A percentile compares a stretch with the other conserved stretches of the same genome.
Evolutionary conservation across 1,284 basidiomycete species (phyloP).

Genomic region (Cutaneotrichosporon cutaneum): DNA sequence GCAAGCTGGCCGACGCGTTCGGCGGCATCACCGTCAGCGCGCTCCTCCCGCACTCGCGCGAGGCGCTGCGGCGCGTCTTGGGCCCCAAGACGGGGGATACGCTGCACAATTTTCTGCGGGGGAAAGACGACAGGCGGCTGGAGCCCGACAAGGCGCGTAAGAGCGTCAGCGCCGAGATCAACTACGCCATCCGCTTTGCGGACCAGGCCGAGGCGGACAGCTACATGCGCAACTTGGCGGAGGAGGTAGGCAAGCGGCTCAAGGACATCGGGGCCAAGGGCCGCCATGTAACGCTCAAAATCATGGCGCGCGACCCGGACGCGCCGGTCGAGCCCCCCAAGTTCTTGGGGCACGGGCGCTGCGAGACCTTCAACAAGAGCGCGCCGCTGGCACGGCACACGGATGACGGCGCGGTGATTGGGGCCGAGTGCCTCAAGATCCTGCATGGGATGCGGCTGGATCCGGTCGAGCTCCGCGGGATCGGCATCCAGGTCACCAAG

Average conservation of each 20-base stretch:
- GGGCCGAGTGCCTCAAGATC: conserved; percentile 73
- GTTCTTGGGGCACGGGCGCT: conserved; percentile 91
- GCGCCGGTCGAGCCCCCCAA: conserved; percentile 93
- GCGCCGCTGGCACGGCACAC: conserved; percentile 66
- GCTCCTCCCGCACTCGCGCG: conserved; percentile 63
- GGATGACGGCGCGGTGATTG: conserved; percentile 69
- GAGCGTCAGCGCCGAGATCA: conserved; percentile 87
- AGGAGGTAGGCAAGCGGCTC: conserved; percentile 71
- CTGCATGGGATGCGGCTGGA: conserved; percentile 72
- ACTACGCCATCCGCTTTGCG: conserved; percentile 93
- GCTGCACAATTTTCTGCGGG: conserved; percentile 77
- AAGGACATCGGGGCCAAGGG: conserved; percentile 67
- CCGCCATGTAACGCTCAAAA: conserved; percentile 73
- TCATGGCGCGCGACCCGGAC: conserved; percentile 81
- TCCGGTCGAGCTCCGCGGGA: conserved; percentile 82
- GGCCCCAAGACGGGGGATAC: conserved; percentile 81
- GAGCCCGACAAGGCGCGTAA: conserved; percentile 81
- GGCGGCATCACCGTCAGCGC: conserved; percentile 70
- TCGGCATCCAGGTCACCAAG: conserved; percentile 90
- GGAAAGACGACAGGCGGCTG: conserved; percentile 74
- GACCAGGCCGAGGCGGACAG: conserved; percentile 73
- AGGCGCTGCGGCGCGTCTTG: conserved; percentile 66
- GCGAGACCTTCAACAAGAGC: conserved; percentile 79
- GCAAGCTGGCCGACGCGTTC: conserved; percentile 70
- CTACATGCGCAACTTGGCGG: conserved; percentile 72